A percentile compares a stretch with the other conserved stretches of the same genome.
Conservation (phyloP, 768 basidiomycete genomes). For the Hygrophorus pudorinus region DNA sequence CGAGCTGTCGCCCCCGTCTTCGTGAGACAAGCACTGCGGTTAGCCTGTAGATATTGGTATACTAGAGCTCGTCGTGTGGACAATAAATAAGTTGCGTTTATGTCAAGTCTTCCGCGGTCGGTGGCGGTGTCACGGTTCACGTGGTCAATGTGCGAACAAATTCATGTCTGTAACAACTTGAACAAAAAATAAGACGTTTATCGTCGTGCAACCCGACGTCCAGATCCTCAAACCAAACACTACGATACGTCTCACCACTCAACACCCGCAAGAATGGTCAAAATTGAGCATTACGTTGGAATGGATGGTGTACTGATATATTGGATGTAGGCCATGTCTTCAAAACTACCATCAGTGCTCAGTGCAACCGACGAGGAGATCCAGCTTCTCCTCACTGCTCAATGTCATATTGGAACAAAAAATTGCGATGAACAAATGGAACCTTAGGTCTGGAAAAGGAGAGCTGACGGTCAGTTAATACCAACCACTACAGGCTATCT, state of each 20-base stretch:
- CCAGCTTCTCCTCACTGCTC: constrained; percentile 87
- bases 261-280: constrained; percentile 16
- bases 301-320: constrained; percentile 28
- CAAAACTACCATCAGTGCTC: constrained; percentile 91
- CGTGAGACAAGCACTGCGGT: too few species aligned
- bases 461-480: constrained; percentile 88
- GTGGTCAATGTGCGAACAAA: too few species aligned
- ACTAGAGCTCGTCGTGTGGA: too few species aligned
- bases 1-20: too few species aligned
- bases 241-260: constrained; percentile 32
- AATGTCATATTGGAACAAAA: constrained; percentile 96
- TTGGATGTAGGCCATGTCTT: constrained; percentile 51
- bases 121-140: too few species aligned
- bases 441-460: constrained; percentile 95
- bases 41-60: too few species aligned
- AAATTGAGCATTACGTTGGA: constrained; percentile 23
- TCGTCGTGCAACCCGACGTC: constrained; percentile 37
- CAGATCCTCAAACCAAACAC: too few species aligned
- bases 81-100: too few species aligned
- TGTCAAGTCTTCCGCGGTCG: too few species aligned
- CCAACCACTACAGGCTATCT: constrained; percentile 1
- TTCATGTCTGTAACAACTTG: too few species aligned
- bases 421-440: constrained; percentile 99
- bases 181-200: constrained; percentile 4
- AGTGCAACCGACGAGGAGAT: constrained; percentile 97